Conservation (phyloP, 495 filamentous ascomycete species). For the Xylaria sp. region DNA sequence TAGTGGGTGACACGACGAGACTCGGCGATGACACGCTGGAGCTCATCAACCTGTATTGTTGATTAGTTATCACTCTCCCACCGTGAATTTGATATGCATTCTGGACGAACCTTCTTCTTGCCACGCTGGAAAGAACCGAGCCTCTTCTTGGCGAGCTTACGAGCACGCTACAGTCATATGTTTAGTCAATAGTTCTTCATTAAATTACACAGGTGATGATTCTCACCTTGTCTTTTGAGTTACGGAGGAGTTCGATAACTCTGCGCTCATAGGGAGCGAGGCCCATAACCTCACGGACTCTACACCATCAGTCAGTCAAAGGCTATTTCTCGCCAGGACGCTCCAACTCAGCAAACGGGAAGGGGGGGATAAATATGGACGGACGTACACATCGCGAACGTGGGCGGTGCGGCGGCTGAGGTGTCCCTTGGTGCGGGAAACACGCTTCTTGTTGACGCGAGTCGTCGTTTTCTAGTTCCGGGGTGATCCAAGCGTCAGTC, state of each 20-base stretch:
- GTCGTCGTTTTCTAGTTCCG: constrained; percentile 84
- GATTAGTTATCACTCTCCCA: neutral
- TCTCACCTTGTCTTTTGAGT: constrained; percentile 86
- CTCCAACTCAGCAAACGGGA: neutral
- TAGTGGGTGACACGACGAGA: constrained; percentile 83
- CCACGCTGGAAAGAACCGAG: constrained; percentile 97
- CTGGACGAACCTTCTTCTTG: constrained; percentile 76
- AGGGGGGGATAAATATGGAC: neutral
- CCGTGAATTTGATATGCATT: neutral
- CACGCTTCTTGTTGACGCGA: constrained; percentile 81
- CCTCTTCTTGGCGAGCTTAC: constrained; percentile 99
- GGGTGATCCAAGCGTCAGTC: constrained; percentile 35
- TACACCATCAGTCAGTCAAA: constrained; percentile 54
- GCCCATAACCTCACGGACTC: constrained; percentile 94
- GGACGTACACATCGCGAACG: constrained; percentile 62
- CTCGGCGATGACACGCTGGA: constrained; percentile 96
- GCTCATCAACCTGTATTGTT: constrained; percentile 74
- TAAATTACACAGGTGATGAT: neutral
- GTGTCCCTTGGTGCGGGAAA: constrained; percentile 89
- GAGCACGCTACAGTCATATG: constrained; percentile 65
- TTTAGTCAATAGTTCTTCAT: neutral
- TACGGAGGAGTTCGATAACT: constrained; percentile 97
- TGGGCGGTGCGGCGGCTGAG: constrained; percentile 92
- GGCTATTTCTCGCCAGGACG: neutral
- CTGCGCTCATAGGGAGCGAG: constrained; percentile 97